Conservation (phyloP, 257 asterid species). For the Fraxinus anomala region DNA sequence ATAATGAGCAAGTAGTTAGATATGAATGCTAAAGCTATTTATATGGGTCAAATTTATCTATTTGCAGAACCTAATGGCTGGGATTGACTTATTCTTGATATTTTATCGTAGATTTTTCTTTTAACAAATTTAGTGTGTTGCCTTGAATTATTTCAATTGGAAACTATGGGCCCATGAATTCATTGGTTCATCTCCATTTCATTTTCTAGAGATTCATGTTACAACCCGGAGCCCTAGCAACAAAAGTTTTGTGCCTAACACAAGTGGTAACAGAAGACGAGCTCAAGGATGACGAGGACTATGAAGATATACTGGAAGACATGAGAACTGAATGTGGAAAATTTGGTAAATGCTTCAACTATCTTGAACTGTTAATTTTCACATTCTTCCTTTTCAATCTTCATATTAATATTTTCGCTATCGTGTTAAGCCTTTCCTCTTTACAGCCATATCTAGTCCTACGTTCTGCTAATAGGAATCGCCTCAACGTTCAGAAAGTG, state of each 20-base stretch:
- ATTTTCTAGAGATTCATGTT: slow-evolving; percentile 68
- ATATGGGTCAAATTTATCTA: background rate
- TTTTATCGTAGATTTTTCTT: background rate
- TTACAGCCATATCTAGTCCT: background rate
- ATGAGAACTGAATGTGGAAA: slow-evolving; percentile 89
- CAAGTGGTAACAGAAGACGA: slow-evolving; percentile 69
- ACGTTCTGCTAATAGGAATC: slow-evolving; percentile 4
- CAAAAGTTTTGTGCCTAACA: slow-evolving; percentile 85
- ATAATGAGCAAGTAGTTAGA: background rate
- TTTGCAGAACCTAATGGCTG: background rate
- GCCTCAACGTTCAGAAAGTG: slow-evolving; percentile 3
- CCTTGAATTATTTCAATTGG: background rate
- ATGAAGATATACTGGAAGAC: slow-evolving; percentile 83
- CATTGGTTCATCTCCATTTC: background rate
- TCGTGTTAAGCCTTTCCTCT: slow-evolving; percentile 10
- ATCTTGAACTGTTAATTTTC: background rate
- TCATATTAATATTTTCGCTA: background rate
- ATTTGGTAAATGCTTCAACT: slow-evolving; percentile 36
- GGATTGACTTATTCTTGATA: background rate
- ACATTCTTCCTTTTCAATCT: background rate
- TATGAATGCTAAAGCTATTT: background rate
- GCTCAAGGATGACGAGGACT: slow-evolving; percentile 75
- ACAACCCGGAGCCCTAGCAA: slow-evolving; percentile 57
- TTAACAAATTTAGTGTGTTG: background rate
- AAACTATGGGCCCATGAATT: background rate